These are phyloP conservation scores for Suillus occidentalis DNA, from an alignment of 768 basidiomycete genomes.

Conservation along the genomic window DNA sequence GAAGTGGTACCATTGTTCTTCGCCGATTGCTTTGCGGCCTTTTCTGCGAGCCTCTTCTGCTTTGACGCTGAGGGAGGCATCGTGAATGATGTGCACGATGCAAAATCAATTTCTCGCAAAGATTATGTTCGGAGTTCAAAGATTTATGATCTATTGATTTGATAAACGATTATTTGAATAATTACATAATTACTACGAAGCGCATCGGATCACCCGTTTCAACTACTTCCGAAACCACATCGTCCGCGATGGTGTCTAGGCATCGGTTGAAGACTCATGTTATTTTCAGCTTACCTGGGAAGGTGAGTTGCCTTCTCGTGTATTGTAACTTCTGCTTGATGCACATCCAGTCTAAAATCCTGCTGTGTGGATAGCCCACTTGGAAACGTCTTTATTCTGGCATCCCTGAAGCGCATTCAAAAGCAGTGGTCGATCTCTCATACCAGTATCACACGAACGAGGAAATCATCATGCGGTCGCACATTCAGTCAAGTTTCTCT, in stretches of 20 bases:
- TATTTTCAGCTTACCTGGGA: slow-evolving; percentile 51
- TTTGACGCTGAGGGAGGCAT: slow-evolving; percentile 84
- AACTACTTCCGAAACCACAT: no score
- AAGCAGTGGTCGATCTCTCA: slow-evolving; percentile 80
- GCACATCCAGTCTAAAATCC: slow-evolving; percentile 64
- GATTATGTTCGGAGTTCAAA: slow-evolving; percentile 19
- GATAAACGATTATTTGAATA: slow-evolving; percentile 1
- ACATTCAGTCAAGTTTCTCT: slow-evolving; percentile 78
- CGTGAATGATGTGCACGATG: slow-evolving; percentile 20
- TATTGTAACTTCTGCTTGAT: neutral
- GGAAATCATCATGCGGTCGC: slow-evolving; percentile 83
- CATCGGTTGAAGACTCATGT: slow-evolving; percentile 65
- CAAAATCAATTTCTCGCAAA: slow-evolving; percentile 28
- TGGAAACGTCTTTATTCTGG: slow-evolving; percentile 89
- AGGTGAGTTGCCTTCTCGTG: slow-evolving; percentile 42
- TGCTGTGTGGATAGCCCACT: slow-evolving; percentile 76
- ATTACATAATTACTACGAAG: neutral
- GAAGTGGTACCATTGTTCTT: slow-evolving; percentile 49
- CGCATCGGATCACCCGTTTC: no score
- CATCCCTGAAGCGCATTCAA: slow-evolving; percentile 83
- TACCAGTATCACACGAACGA: slow-evolving; percentile 96
- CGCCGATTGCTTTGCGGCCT: slow-evolving; percentile 79
- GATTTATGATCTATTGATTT: slow-evolving; percentile 19
- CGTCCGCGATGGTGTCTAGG: no score
- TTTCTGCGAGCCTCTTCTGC: slow-evolving; percentile 94